These are phyloP conservation scores for Hericium erinaceus DNA, from an alignment of 768 basidiomycete species.

Conservation along the genomic window DNA sequence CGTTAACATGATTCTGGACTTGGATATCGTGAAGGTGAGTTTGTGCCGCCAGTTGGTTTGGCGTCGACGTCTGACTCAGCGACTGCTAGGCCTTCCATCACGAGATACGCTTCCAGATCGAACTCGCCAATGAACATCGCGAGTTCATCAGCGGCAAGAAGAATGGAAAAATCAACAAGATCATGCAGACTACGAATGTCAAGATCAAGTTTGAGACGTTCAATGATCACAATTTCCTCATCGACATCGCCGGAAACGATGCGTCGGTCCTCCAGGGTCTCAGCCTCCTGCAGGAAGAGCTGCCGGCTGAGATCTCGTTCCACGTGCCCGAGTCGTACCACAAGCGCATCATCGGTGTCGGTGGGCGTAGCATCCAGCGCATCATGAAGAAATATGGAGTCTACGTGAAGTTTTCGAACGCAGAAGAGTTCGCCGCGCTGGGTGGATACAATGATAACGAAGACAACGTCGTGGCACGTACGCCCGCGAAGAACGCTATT, in stretches of 20 bases:
- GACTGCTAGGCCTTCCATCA: conserved; percentile 74
- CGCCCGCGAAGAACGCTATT: conserved; percentile 94
- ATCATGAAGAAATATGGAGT: conserved; percentile 99
- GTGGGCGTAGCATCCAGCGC: conserved; percentile 93
- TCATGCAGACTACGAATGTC: conserved; percentile 94
- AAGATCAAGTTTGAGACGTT: conserved; percentile 99
- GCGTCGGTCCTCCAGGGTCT: conserved; percentile 81
- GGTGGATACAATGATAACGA: conserved; percentile 97
- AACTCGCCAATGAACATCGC: conserved; percentile 93
- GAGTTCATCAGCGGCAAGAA: conserved; percentile 99
- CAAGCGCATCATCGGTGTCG: conserved; percentile 98
- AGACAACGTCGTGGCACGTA: conserved; percentile 97
- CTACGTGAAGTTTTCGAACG: conserved; percentile 98
- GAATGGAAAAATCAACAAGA: conserved; percentile 99
- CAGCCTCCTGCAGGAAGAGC: conserved; percentile 86
- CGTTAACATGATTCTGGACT: conserved; percentile 76
- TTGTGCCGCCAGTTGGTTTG: neutral
- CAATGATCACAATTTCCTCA: conserved; percentile 92
- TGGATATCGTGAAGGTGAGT: conserved; percentile 84
- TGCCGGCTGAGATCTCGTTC: conserved; percentile 98
- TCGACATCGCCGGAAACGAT: conserved; percentile 83
- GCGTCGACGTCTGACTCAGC: neutral
- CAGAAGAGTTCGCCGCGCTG: conserved; percentile 90
- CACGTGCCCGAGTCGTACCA: conserved; percentile 97
- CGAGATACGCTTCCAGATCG: conserved; percentile 97